Evolutionary conservation across 176 grass and related monocot species (phyloP).

Genomic region (Microstegium vimineum): DNA sequence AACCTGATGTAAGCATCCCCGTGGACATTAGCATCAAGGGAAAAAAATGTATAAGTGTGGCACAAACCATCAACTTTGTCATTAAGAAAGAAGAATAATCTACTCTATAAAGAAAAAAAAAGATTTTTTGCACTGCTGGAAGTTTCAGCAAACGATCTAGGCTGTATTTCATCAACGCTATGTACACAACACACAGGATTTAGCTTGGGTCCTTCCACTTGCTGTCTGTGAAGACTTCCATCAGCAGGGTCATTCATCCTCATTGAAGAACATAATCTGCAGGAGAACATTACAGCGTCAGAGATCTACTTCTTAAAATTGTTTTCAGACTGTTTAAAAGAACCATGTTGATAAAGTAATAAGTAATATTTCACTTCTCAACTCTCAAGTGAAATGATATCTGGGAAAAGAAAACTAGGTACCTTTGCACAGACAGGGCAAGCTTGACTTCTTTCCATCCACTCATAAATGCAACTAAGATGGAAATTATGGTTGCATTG

Average conservation of each 20-base stretch:
- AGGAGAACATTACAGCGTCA: background rate
- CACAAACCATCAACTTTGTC: constrained; percentile 5
- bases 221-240: constrained; percentile 6
- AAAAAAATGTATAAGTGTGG: background rate
- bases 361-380: background rate
- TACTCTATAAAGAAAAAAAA: constrained; percentile 12
- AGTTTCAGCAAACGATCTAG: constrained; percentile 40
- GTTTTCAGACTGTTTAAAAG: background rate
- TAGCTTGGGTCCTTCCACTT: background rate
- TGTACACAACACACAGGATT: constrained; percentile 37
- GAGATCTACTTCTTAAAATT: background rate
- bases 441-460: constrained; percentile 81
- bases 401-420: constrained; percentile 13
- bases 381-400: constrained; percentile 18
- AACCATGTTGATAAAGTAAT: background rate
- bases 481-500: constrained; percentile 80
- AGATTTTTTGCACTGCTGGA: background rate
- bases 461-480: constrained; percentile 78
- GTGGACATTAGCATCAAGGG: background rate
- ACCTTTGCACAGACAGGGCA: constrained; percentile 72
- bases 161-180: background rate
- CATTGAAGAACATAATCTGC: constrained; percentile 64
- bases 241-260: constrained; percentile 26
- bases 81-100: background rate
- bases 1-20: background rate